phyloP scores from a whole-genome alignment of 169 alveolate genomes.

The Babesia gibsoni region DNA sequence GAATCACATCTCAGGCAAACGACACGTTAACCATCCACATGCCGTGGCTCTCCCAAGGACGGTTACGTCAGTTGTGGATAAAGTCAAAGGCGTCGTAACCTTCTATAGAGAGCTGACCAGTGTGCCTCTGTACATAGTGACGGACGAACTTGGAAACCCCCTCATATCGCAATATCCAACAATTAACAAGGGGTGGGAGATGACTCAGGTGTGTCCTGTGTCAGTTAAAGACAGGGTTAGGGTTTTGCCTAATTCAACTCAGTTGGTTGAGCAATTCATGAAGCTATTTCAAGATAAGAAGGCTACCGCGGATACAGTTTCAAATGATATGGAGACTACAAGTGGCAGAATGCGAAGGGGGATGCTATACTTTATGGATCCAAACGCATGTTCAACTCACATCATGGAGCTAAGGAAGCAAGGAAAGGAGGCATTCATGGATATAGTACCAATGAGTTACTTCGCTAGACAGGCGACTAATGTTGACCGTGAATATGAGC shows the following conservation, averaged over 20 bases:
- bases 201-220: not conserved
- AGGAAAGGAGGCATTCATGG: conserved; percentile 12
- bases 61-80: no score
- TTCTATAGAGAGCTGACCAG: not conserved
- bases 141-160: conserved; percentile 24
- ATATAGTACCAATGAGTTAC: conserved; percentile 11
- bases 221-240: not conserved
- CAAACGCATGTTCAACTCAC: conserved; percentile 54
- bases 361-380: conserved; percentile 41
- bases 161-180: conserved; percentile 25
- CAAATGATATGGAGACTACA: not conserved
- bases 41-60: no score
- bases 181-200: no score
- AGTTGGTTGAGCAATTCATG: not conserved
- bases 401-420: conserved; percentile 43
- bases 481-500: not conserved
- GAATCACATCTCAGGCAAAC: no score
- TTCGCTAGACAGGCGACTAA: not conserved
- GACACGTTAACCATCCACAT: no score
- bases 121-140: not conserved
- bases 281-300: not conserved
- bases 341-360: conserved; percentile 1
- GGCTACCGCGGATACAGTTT: not conserved
- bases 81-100: not conserved
- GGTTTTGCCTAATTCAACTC: not conserved